These are phyloP conservation scores for Leishmania braziliensis DNA, from an alignment of 208 protist genomes.

Conservation along the genomic window DNA sequence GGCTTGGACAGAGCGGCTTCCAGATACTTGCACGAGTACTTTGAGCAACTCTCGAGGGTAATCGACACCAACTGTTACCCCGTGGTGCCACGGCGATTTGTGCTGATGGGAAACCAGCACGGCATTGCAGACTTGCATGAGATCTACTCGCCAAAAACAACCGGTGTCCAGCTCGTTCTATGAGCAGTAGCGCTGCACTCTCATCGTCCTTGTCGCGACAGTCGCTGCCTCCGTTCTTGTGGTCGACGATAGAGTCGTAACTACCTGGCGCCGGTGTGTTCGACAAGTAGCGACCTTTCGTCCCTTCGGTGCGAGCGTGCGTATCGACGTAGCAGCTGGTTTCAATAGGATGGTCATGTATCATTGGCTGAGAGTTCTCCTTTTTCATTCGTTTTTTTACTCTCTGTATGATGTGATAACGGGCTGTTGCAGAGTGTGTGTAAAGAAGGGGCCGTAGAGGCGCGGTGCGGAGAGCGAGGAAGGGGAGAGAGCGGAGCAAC, in stretches of 20 bases:
- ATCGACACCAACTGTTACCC: conserved; percentile 29
- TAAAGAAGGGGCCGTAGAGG: not conserved
- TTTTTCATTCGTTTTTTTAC: not conserved
- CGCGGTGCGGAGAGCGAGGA: not conserved
- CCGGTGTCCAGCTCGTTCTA: conserved; percentile 29
- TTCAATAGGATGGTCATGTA: not conserved
- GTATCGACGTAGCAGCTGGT: not conserved
- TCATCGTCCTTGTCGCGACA: not conserved
- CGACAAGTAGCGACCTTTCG: not conserved
- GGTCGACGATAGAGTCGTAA: not conserved
- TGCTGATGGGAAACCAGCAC: conserved; percentile 71
- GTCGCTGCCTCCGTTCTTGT: not conserved
- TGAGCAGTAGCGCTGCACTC: conserved; percentile 1
- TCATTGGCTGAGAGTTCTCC: not conserved
- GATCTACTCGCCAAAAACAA: conserved; percentile 16
- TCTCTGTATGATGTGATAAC: not conserved
- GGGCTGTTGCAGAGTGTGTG: not conserved
- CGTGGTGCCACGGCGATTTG: conserved; percentile 49
- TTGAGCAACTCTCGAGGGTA: conserved; percentile 35
- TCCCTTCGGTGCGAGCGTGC: not conserved
- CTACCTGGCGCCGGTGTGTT: not conserved
- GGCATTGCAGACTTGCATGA: conserved; percentile 26
- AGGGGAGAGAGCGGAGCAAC: not conserved
- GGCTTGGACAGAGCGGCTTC: conserved; percentile 41
- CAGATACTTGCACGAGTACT: conserved; percentile 53